These are phyloP conservation scores for Globisporangium lucens DNA, from an alignment of 352 stramenopile genomes.

Conservation along the genomic window DNA sequence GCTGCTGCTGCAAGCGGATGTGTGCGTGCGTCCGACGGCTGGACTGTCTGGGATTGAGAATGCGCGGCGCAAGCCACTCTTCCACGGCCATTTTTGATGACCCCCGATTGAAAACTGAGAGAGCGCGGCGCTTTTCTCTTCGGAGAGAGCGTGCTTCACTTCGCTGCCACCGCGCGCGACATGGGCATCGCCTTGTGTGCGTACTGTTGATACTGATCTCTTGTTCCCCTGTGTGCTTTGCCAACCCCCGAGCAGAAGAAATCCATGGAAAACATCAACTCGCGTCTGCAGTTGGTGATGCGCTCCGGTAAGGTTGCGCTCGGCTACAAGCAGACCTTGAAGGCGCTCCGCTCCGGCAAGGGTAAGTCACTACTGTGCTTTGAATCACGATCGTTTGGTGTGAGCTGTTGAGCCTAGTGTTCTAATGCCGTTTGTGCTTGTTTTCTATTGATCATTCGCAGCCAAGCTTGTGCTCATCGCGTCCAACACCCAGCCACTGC, in stretches of 20 bases:
- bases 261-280: conserved; percentile 99
- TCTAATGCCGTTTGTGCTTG: not conserved
- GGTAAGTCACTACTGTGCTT: conserved; percentile 28
- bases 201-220: conserved; percentile 25
- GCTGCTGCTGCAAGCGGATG: not conserved
- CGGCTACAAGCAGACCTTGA: conserved; percentile 98
- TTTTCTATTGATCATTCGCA: conserved; percentile 14
- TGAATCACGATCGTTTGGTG: too few species aligned
- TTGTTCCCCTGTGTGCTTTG: not conserved
- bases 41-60: not conserved
- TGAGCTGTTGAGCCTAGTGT: not conserved
- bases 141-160: too few species aligned
- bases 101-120: conserved; percentile 8
- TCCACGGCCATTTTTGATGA: conserved; percentile 18
- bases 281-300: conserved; percentile 98
- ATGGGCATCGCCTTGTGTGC: conserved; percentile 11
- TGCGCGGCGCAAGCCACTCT: conserved; percentile 12
- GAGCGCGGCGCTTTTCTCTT: conserved; percentile 5
- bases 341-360: conserved; percentile 95
- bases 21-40: not conserved
- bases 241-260: conserved; percentile 90
- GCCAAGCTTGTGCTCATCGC: conserved; percentile 98
- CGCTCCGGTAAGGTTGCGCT: conserved; percentile 98
- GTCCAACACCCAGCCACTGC: conserved; percentile 97
- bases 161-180: too few species aligned